phyloP scores from a whole-genome alignment of 2,329 filamentous ascomycete genomes.

The Alternaria arbusti region DNA sequence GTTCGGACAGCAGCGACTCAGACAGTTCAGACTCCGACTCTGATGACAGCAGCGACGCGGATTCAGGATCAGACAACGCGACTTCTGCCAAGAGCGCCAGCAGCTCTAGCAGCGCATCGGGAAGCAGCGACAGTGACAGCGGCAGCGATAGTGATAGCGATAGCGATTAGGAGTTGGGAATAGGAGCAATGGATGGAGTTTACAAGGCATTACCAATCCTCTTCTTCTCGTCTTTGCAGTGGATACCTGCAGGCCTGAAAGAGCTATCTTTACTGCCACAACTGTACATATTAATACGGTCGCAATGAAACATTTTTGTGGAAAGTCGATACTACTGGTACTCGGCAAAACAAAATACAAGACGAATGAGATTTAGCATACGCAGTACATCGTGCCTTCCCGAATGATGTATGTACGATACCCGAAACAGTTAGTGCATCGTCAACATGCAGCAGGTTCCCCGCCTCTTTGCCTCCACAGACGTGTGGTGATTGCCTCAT shows the following conservation, averaged over 20 bases:
- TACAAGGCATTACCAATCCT: neutral
- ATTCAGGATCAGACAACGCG: neutral
- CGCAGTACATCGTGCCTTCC: neutral
- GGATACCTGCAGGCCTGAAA: constrained; percentile 1
- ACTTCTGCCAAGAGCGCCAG: constrained; percentile 9
- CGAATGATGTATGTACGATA: neutral
- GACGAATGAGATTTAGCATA: neutral
- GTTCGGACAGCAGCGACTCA: constrained; percentile 40
- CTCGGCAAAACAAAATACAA: neutral
- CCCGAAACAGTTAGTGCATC: constrained; percentile 6
- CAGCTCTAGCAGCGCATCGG: constrained; percentile 10
- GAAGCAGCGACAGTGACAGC: constrained; percentile 25
- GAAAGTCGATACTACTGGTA: neutral
- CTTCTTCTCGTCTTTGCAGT: neutral
- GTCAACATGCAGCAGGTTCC: constrained; percentile 2
- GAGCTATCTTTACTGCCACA: neutral
- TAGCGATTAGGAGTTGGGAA: neutral
- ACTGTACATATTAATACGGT: neutral
- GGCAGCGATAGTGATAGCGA: constrained; percentile 16
- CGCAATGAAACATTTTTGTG: neutral
- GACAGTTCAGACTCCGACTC: constrained; percentile 32
- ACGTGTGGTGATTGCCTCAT: neutral
- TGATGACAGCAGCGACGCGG: constrained; percentile 12
- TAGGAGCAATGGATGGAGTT: neutral
- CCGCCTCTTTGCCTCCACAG: constrained; percentile 3